These are phyloP conservation scores for Cladorrhinum sp. DNA, from an alignment of 2,329 filamentous ascomycete genomes.

Conservation along the genomic window DNA sequence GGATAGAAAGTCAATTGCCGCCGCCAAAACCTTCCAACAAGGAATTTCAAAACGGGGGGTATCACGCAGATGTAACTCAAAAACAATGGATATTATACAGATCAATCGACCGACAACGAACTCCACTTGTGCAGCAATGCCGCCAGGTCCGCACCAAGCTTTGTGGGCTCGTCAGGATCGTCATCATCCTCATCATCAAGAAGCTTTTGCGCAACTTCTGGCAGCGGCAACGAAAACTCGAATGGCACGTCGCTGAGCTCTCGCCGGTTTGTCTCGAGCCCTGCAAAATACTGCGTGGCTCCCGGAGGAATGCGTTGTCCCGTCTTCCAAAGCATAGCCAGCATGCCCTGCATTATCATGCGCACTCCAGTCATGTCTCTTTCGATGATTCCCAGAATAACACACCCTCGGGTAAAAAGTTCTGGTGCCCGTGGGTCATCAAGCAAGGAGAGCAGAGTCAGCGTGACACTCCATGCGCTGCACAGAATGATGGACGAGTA, in stretches of 20 bases:
- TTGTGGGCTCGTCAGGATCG: not conserved
- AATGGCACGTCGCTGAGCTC: conserved; percentile 6
- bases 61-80: too few relatives aligned
- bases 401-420: conserved; percentile 1
- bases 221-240: conserved; percentile 1
- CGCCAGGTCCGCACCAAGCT: not conserved
- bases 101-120: conserved; percentile 5
- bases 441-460: not conserved
- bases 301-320: not conserved
- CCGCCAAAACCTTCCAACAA: too few relatives aligned
- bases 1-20: too few relatives aligned
- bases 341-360: conserved; percentile 6
- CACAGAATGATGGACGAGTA: conserved; percentile 10
- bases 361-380: not conserved
- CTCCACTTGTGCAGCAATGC: conserved; percentile 6
- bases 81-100: not conserved
- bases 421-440: not conserved
- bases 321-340: conserved; percentile 6
- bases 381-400: not conserved
- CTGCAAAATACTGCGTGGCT: conserved; percentile 7
- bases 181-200: not conserved
- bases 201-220: not conserved
- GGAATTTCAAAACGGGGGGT: too few relatives aligned
- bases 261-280: not conserved
- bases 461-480: not conserved